Conservation (phyloP, 345 rosid species). For the Physaria fendleri region DNA sequence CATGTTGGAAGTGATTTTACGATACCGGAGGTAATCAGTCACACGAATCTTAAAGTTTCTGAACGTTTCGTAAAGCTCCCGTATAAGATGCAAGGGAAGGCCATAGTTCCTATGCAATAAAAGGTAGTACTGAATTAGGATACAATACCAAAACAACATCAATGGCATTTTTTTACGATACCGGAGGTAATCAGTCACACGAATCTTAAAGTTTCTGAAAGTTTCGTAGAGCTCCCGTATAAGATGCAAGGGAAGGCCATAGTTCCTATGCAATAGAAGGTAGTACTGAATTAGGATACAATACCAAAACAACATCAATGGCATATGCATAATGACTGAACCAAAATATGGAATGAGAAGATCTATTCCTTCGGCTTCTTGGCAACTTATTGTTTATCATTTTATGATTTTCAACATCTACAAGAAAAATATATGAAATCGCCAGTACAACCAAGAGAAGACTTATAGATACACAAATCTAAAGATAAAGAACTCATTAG, state of each 20-base stretch:
- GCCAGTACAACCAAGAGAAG: neutral
- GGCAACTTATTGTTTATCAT: neutral
- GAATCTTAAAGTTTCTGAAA: slow-evolving; percentile 83
- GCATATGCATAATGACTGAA: neutral
- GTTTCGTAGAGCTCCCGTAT: slow-evolving; percentile 97
- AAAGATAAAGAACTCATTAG: neutral
- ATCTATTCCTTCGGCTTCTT: neutral
- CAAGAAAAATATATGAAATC: neutral
- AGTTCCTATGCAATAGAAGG: slow-evolving; percentile 50
- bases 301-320: neutral
- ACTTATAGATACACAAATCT: neutral
- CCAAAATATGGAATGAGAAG: neutral
- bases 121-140: neutral
- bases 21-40: slow-evolving; percentile 87
- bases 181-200: slow-evolving; percentile 86
- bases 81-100: slow-evolving; percentile 80
- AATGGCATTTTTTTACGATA: slow-evolving; percentile 67
- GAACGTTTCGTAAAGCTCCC: slow-evolving; percentile 96
- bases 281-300: slow-evolving; percentile 1
- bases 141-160: neutral
- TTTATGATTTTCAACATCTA: neutral
- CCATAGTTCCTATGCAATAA: slow-evolving; percentile 75
- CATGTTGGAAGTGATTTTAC: slow-evolving; percentile 95
- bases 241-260: slow-evolving; percentile 90
- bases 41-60: slow-evolving; percentile 87